A percentile compares a stretch with the other conserved stretches of the same genome.
Evolutionary conservation across 2,329 filamentous ascomycete genomes (phyloP).

Genomic region (Sclerotinia minor): DNA sequence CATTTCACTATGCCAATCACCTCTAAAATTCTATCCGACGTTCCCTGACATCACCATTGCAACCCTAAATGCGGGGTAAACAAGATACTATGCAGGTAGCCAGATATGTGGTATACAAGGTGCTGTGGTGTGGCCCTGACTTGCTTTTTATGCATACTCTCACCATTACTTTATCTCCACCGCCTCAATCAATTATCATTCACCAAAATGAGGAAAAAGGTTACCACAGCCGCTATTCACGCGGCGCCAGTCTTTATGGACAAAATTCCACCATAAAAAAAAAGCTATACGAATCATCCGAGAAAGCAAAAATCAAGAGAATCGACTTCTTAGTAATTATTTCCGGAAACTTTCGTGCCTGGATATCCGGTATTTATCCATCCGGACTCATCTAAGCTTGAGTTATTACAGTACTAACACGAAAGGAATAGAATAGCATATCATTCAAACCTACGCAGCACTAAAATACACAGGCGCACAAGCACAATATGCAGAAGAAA

Average conservation of each 20-base stretch:
- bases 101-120: background rate
- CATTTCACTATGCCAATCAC: background rate
- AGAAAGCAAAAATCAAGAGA: background rate
- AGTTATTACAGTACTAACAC: background rate
- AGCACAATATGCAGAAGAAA: constrained; percentile 4
- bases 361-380: background rate
- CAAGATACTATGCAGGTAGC: background rate
- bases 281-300: background rate
- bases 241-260: constrained; percentile 13
- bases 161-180: too few relatives aligned
- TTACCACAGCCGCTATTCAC: constrained; percentile 1
- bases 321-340: constrained; percentile 1
- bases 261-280: background rate
- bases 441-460: background rate
- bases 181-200: background rate
- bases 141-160: background rate
- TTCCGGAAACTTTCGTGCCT: constrained; percentile 17
- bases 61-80: background rate
- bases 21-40: fast-evolving
- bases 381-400: fast-evolving
- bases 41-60: background rate
- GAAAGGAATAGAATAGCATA: background rate
- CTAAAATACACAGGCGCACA: background rate
- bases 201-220: background rate
- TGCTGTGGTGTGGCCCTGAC: background rate